Evolutionary conservation across 139 green algal species (phyloP), one percentile per base, ranked within the genome.

Genomic region (Eudorina sp.): DNA sequence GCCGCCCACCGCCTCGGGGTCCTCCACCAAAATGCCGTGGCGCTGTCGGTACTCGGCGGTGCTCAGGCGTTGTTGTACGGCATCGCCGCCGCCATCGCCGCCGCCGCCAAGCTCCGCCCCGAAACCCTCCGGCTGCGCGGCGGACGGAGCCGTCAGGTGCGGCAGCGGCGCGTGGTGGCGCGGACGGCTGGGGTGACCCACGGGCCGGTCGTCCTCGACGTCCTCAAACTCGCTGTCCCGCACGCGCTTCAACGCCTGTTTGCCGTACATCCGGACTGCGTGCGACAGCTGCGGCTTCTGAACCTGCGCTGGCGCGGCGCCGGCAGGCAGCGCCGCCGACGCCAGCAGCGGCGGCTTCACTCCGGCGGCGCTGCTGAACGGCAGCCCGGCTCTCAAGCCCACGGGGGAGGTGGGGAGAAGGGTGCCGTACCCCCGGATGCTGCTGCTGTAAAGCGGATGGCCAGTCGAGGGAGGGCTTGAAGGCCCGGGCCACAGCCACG

Each of bases 11-110:
- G 9, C 29, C 40, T 53, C 53, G 40, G 27, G 27, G 29, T 78
- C 80, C 19, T 74, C 60, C 66, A 88, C 82, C 11, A 48, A n/a
- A 36, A 88, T 80, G 64, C 31, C 14, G 36, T 88, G 82, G 34
- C 8, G 82, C 64, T 55, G 9, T 0, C 64, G 82, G 82, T 72
- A 88, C 82, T 79, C 64, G 31, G 31, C 82, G 0, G 66, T 46
- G n/a, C 64, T 80, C 45, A 79, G 82, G 27, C 45, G 45, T 29
- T 19, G 29, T 1, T 0, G 9, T 4, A 4, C 34, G 2, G 9
- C 46, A 18, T 53, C 64, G 3, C 16, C 48, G 0, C n/a, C 31
- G 16, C 1, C 38, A 31, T 14, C 36, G 68, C 36, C 16, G 68
- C 64, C 64, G 64, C 64, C 43, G 16, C 3, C n/a, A n/a, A n/a